Evolutionary conservation across 352 stramenopile genomes (phyloP), one percentile per base, ranked within the genome.

Genomic region (Globisporangium ultimum): DNA sequence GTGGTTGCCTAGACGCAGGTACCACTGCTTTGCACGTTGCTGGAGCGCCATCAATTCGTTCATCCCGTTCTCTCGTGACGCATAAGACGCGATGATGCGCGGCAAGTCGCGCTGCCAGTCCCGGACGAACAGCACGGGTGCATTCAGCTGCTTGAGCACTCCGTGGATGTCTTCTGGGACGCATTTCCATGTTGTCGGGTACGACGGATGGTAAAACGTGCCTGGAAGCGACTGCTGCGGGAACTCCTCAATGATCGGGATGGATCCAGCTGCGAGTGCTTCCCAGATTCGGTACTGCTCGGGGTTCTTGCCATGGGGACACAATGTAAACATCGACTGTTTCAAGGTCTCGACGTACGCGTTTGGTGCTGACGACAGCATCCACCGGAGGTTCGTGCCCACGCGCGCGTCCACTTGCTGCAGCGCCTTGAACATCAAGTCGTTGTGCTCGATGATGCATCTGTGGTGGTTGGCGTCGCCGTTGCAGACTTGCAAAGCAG

Each of bases 241-340:
- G n/a, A 84, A 57, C 43, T 87, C 77, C 58, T 88, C 78, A 10
- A 88, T 66, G 45, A 88, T 83, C 6, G 75, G 78, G 62, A 88
- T 88, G 20, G 78, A 88, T 2, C 78, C 78, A 0, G 75, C 76
- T 3, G 78, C 72, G 32, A 88, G 57, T n/a, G 75, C 78, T 42
- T 88, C 78, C 78, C 78, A 88, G 60, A 88, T 86, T 18, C 78
- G 68, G 42, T 85, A 88, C 58, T 88, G 75, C 66, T 88, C 78
- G 2, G 78, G 78, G 62, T 88, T 88, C 59, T 86, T 86, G 3
- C 78, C 78, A 1, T 82, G 60, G 15, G 78, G 78, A 52, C 78
- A 88, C 20, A 88, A 68, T 28, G 78, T 88, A 53, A 88, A 86
- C 21, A 86, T 63, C 0, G 71, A 83, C 48, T 79, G 67, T 57